These are phyloP conservation scores for Rhododendron molle DNA, from an alignment of 148 eudicot species.

Conservation along the genomic window DNA sequence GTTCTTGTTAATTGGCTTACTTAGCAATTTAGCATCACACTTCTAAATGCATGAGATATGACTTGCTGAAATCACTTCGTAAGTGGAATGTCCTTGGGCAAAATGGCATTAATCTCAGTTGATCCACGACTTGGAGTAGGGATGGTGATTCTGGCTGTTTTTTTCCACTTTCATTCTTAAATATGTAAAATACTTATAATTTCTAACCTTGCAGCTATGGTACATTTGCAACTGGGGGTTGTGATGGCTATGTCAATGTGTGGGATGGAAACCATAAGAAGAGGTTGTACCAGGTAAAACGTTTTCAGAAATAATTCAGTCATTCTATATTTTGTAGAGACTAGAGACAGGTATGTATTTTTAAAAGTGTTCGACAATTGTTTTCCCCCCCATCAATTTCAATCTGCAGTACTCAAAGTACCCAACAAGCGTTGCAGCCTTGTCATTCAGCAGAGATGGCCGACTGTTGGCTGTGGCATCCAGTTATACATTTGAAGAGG, in stretches of 20 bases:
- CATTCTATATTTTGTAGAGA: neutral
- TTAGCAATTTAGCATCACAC: neutral
- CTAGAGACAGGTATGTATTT: neutral
- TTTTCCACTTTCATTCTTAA: neutral
- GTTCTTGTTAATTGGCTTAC: neutral
- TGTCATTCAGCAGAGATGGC: conserved; percentile 88
- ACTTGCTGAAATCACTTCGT: neutral
- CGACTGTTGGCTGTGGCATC: conserved; percentile 87
- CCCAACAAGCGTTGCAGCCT: conserved; percentile 87
- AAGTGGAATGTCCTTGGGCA: neutral
- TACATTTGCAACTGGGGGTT: conserved; percentile 97
- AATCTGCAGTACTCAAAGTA: conserved; percentile 72
- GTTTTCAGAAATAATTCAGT: no score
- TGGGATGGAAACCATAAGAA: conserved; percentile 99
- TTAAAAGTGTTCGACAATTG: neutral
- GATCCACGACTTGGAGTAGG: neutral
- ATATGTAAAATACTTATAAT: neutral
- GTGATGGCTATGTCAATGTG: conserved; percentile 91
- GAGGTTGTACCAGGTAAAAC: conserved; percentile 83
- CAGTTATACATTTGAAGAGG: conserved; percentile 88
- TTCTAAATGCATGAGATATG: neutral
- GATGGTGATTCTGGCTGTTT: neutral
- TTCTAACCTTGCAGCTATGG: conserved; percentile 60
- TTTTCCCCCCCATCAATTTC: neutral
- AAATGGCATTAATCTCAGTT: neutral